A percentile compares a stretch with the other conserved stretches of the same genome.
phyloP scores from a whole-genome alignment of 139 green algal genomes.

The Eudorina sp. region DNA sequence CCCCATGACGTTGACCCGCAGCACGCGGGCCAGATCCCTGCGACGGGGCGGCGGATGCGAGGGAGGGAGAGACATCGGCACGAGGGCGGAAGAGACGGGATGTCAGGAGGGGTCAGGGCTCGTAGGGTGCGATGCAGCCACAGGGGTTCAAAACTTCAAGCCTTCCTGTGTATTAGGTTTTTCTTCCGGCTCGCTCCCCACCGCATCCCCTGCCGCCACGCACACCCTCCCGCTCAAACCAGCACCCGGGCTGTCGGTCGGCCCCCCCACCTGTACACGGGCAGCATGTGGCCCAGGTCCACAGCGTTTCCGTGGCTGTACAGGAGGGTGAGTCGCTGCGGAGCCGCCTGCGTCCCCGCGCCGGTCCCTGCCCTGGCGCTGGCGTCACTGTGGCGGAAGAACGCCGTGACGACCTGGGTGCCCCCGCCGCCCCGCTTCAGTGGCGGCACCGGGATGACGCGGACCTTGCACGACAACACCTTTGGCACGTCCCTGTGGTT shows the following conservation, averaged over 20 bases:
- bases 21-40: conserved; percentile 74
- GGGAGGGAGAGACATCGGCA: too few species aligned
- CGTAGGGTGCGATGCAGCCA: too few species aligned
- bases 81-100: too few species aligned
- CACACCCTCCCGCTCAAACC: background rate
- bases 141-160: too few species aligned
- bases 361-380: background rate
- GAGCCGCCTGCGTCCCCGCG: background rate
- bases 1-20: conserved; percentile 81
- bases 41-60: too few species aligned
- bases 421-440: conserved; percentile 13
- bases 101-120: too few species aligned
- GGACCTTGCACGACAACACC: conserved; percentile 26
- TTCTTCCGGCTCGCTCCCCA: too few species aligned
- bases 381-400: conserved; percentile 61
- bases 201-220: too few species aligned
- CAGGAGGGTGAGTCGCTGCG: conserved; percentile 76
- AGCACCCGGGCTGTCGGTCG: background rate
- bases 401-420: conserved; percentile 70
- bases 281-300: conserved; percentile 92
- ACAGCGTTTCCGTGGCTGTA: conserved; percentile 96
- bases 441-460: conserved; percentile 6
- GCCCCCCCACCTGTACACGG: conserved; percentile 76
- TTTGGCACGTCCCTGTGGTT: conserved; percentile 34
- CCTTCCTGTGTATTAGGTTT: too few species aligned